Evolutionary conservation across 352 stramenopile species (phyloP).

Genomic region (Phytopythium chamaehyphon): DNA sequence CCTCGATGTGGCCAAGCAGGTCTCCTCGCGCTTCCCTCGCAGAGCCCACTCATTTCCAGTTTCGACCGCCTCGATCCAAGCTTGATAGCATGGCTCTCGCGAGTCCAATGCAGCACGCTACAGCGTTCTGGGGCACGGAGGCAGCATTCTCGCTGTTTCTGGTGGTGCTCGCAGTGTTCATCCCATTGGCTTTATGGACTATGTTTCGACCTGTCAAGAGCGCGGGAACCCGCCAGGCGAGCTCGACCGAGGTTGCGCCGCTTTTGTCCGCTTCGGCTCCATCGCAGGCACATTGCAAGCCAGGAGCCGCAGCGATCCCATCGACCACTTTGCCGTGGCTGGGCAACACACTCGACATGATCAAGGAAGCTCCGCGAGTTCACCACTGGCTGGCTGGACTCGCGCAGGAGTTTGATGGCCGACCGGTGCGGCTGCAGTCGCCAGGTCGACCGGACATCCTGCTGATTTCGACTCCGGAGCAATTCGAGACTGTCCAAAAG

Average conservation of each 20-base stretch:
- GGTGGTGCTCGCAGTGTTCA: not conserved
- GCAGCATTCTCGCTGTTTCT: no score
- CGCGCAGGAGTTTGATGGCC: not conserved
- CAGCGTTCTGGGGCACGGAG: no score
- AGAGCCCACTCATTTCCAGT: not conserved
- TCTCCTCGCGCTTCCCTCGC: no score
- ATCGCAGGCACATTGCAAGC: not conserved
- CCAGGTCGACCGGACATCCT: constrained; percentile 15
- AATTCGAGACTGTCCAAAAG: constrained; percentile 42
- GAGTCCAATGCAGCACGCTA: no score
- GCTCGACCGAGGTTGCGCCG: not conserved
- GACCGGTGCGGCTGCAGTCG: constrained; percentile 7
- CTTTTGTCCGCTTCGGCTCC: not conserved
- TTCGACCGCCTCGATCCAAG: not conserved
- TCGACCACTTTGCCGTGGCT: constrained; percentile 24
- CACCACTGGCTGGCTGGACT: constrained; percentile 37
- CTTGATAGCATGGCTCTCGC: no score
- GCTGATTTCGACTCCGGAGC: constrained; percentile 12
- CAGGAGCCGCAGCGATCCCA: not conserved
- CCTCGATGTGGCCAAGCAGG: no score
- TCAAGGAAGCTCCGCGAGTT: constrained; percentile 19
- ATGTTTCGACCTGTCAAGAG: not conserved
- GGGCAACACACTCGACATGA: constrained; percentile 29
- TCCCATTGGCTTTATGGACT: not conserved
- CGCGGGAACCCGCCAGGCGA: not conserved